phyloP scores from a whole-genome alignment of 2,329 filamentous ascomycete species.

The Colletotrichum tofieldiae region DNA sequence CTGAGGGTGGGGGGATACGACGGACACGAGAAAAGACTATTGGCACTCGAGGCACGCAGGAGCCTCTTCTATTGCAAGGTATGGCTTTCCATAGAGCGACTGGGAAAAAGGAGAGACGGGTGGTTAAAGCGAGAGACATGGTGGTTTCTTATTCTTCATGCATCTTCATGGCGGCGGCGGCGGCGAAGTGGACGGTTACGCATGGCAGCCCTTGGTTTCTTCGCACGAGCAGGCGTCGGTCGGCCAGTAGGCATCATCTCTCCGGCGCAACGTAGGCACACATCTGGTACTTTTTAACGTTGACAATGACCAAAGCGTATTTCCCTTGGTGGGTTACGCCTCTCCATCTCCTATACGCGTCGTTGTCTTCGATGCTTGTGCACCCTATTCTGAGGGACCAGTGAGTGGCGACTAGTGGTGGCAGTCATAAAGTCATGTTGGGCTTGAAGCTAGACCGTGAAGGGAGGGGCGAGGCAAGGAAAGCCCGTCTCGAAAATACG shows the following conservation, averaged over 20 bases:
- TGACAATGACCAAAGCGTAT: constrained; percentile 10
- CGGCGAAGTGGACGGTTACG: not conserved
- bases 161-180: constrained; percentile 13
- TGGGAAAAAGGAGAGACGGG: not conserved
- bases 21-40: not conserved
- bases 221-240: constrained; percentile 26
- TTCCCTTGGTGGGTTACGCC: not conserved
- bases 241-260: constrained; percentile 16
- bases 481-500: constrained; percentile 2
- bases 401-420: not conserved
- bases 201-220: constrained; percentile 23
- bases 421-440: not conserved
- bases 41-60: not conserved
- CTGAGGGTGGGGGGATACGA: not conserved
- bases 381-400: not conserved
- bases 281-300: constrained; percentile 20
- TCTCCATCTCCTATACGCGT: not conserved
- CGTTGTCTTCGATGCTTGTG: not conserved
- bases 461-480: not conserved
- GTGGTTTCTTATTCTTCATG: not conserved
- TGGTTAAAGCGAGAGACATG: not conserved
- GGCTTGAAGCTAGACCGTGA: not conserved
- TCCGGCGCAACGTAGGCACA: constrained; percentile 24
- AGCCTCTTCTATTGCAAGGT: constrained; percentile 1
- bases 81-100: constrained; percentile 12